Conservation (phyloP, 768 basidiomycete species). For the Mycena metata region DNA sequence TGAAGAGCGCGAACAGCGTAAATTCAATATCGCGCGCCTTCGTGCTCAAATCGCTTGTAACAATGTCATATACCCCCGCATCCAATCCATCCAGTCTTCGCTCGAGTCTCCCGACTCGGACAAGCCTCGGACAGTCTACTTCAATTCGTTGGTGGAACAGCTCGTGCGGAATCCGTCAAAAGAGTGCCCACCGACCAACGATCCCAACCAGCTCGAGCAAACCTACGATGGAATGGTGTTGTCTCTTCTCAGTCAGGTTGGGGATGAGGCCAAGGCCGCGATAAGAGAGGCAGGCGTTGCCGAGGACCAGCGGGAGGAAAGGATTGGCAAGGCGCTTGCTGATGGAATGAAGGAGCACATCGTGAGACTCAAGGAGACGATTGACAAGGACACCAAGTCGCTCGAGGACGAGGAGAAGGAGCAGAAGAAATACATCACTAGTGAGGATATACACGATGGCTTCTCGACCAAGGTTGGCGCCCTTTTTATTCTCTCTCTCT, state of each 20-base stretch:
- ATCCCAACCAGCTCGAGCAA: conserved; percentile 75
- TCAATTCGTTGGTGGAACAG: conserved; percentile 79
- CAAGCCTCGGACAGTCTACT: conserved; percentile 62
- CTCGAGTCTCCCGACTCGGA: conserved; percentile 56
- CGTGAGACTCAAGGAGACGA: conserved; percentile 73
- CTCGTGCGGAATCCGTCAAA: conserved; percentile 82
- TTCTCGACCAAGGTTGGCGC: conserved; percentile 77
- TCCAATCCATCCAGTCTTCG: conserved; percentile 67
- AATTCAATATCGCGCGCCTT: conserved; percentile 79
- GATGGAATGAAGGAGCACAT: conserved; percentile 76
- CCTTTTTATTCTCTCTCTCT: no score
- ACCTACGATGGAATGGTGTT: conserved; percentile 95
- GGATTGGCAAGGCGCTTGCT: conserved; percentile 68
- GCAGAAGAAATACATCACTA: conserved; percentile 93
- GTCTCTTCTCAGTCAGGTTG: conserved; percentile 81
- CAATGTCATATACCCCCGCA: conserved; percentile 79
- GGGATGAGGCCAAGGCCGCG: conserved; percentile 72
- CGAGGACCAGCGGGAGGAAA: conserved; percentile 71
- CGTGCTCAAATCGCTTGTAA: conserved; percentile 88
- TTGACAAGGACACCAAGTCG: conserved; percentile 71
- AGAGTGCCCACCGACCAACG: conserved; percentile 82
- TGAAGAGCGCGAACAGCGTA: conserved; percentile 91
- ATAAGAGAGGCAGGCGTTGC: conserved; percentile 54
- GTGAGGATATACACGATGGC: conserved; percentile 93
- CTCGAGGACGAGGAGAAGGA: conserved; percentile 76